Conservation (phyloP, 768 basidiomycete species). For the Sarcomyxa edulis region DNA sequence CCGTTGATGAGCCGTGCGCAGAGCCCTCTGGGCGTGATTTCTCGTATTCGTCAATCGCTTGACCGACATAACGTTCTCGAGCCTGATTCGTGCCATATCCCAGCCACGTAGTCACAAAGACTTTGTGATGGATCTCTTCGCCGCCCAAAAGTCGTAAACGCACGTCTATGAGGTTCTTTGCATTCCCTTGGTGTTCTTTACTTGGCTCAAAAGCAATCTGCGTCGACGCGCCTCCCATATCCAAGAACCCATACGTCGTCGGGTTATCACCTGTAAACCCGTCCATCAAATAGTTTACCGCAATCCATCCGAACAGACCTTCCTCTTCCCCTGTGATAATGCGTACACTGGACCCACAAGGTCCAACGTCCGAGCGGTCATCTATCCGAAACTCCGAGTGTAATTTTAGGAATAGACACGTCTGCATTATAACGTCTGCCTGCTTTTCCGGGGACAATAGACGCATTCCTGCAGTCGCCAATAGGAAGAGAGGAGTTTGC, state of each 20-base stretch:
- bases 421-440: constrained; percentile 62
- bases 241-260: constrained; percentile 94
- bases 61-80: constrained; percentile 85
- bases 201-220: constrained; percentile 97
- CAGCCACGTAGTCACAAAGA: constrained; percentile 98
- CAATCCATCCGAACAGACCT: constrained; percentile 97
- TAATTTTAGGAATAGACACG: constrained; percentile 70
- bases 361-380: constrained; percentile 56
- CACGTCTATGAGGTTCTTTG: constrained; percentile 73
- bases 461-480: constrained; percentile 98
- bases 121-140: constrained; percentile 81
- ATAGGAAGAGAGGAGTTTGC: constrained; percentile 86
- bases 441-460: constrained; percentile 68
- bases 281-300: constrained; percentile 98
- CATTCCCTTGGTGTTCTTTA: constrained; percentile 44
- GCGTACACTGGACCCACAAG: constrained; percentile 88
- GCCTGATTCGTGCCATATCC: constrained; percentile 98
- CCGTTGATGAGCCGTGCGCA: constrained; percentile 16
- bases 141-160: constrained; percentile 78
- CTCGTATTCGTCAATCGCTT: constrained; percentile 57
- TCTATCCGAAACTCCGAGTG: constrained; percentile 82
- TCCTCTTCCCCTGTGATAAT: constrained; percentile 99
- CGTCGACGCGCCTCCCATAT: constrained; percentile 99
- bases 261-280: constrained; percentile 70
- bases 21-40: constrained; percentile 20